phyloP scores from a whole-genome alignment of 2,329 filamentous ascomycete genomes.

The Ophiostoma australiae region DNA sequence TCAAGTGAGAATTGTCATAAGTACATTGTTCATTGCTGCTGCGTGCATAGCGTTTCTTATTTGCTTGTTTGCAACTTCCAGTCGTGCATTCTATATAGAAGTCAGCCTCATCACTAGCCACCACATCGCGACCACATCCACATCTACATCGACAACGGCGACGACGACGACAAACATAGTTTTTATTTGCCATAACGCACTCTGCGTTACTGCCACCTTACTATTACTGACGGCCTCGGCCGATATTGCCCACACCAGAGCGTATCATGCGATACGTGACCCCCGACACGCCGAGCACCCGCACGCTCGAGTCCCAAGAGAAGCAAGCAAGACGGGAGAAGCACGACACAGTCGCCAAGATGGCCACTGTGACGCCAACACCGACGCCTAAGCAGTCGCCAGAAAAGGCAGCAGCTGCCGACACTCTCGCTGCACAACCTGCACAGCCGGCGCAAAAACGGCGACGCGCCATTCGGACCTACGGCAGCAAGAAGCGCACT shows the following conservation, averaged over 20 bases:
- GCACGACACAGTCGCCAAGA: neutral
- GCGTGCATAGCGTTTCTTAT: neutral
- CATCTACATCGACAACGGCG: neutral
- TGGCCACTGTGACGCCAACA: conserved; percentile 16
- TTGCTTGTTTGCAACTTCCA: neutral
- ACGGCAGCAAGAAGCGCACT: conserved; percentile 27
- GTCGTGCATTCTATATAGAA: neutral
- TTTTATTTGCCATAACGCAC: neutral
- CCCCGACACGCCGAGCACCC: conserved; percentile 25
- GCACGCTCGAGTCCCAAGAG: conserved; percentile 20
- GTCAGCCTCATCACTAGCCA: neutral
- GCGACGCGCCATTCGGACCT: conserved; percentile 25
- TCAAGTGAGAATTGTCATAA: neutral
- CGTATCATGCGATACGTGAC: conserved; percentile 24
- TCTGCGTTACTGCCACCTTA: neutral
- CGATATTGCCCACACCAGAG: neutral
- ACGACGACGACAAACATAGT: too few species aligned
- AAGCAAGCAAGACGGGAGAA: neutral
- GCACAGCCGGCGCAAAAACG: neutral
- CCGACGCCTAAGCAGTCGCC: conserved; percentile 16
- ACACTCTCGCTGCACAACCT: too few species aligned
- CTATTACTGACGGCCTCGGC: neutral
- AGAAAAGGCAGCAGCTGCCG: neutral
- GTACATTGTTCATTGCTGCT: neutral
- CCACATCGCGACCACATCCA: neutral